Evolutionary conservation across 208 protist species (phyloP), one percentile per base, ranked within the genome.

Genomic region (Phytomonas sp.): DNA sequence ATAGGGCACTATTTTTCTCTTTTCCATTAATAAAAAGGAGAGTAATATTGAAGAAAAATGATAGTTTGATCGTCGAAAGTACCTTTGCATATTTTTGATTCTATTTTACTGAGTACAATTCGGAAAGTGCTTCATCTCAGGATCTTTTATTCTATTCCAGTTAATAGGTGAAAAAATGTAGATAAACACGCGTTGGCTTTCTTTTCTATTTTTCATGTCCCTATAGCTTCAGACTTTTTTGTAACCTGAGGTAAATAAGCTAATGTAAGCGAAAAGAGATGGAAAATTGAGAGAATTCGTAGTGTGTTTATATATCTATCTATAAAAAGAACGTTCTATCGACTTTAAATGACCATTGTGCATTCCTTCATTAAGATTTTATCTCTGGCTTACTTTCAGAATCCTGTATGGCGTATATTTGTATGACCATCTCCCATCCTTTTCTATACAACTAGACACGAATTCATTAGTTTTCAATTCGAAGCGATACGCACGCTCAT

Each of bases 251-350:
- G 34, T 37, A 37, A 68, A 42, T 52, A 62, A 40, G 29, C 60
- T 23, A 67, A 49, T 37, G 30, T 23, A 70, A 7, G 37, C 65
- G 32, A 29, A 37, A 37, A 7, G 19, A 45, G 45, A 61, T 49
- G 7, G 19, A 52, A 77, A 72, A 63, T 63, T 66, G 60, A 49
- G 33, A 62, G 31, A 42, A n/a, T 59, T 30, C 32, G 34, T 71
- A 23, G 62, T 73, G 29, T 64, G 59, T 8, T 73, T 68, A 70
- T 1, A 19, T 34, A 72, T 31, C 40, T 37, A 37, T 37, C 63
- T 37, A 69, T 42, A 12, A 69, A 37, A 42, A 37, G 63, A 67
- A 36, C 66, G 12, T 45, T 36, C 7, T 33, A 42, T 37, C 63
- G 11, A 29, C 8, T 62, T 62, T 10, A 10, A 31, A 62, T 62